Evolutionary conservation across 1,284 basidiomycete genomes (phyloP), one percentile per base, ranked within the genome.

Genomic region (Austroboletus olivaceoglutinosus): DNA sequence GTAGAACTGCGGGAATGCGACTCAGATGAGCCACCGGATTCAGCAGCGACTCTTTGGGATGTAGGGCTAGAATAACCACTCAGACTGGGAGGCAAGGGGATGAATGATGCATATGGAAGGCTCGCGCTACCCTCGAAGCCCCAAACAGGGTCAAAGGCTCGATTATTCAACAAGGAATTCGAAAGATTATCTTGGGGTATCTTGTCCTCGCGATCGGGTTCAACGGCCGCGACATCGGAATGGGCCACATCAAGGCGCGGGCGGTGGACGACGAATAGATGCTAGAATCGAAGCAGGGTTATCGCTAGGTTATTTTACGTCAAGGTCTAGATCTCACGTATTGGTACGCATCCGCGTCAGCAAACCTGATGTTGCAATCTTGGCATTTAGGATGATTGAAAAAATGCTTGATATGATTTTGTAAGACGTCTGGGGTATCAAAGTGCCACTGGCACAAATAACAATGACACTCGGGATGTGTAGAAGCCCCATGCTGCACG

Each of bases 401-500:
- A 37, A 68, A 71, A 36, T 70, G 66, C 12, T 44, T 64, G 52
- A 66, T 66, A 40, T 68, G 69, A 43, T 61, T 67, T 13, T 57
- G 65, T 34, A 71, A 47, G 37, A 57, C 41, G 16, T 63, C 53
- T 5, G 63, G 50, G 12, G 56, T 56, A 34, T 68, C 68, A 49
- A 68, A 71, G 43, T 70, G 66, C 69, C 69, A 68, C 19, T 68
- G 69, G 43, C 65, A 67, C 19, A 66, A 36, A 48, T 65, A 52
- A 38, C 65, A 67, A 27, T 70, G 65, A 42, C 55, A 55, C 33
- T 67, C 69, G 5, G 65, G 68, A 49, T 67, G 65, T 30, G 53
- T 52, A 7, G 54, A 63, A 36, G 57, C 66, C 15, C 68, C 65
- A 39, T 68, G 65, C 65, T 67, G 37, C 39, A 38, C 25, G 12